A percentile compares a stretch with the other conserved stretches of the same genome.
Conservation (phyloP, 805 yeast genomes). For the Metahyphopichia silvanorum region DNA sequence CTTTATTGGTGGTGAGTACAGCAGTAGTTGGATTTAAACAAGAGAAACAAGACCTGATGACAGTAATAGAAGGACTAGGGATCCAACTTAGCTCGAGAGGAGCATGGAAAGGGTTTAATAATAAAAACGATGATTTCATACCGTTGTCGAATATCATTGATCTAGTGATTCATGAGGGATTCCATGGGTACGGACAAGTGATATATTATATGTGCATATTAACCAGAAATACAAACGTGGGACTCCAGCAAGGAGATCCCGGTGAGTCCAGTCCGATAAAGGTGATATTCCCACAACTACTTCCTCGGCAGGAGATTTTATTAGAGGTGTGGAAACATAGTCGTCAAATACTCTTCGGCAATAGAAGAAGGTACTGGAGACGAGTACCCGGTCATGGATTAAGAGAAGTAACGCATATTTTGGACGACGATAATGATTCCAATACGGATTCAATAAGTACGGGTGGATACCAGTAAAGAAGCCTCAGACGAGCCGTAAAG, state of each 20-base stretch:
- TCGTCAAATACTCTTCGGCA: constrained; percentile 34
- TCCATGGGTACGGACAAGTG: constrained; percentile 61
- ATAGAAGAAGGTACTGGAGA: constrained; percentile 25
- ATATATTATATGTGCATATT: constrained; percentile 61
- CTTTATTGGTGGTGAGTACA: constrained; percentile 6
- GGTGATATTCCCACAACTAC: constrained; percentile 39
- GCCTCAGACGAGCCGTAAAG: no score
- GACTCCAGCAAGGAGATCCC: constrained; percentile 1
- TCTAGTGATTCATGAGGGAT: constrained; percentile 73
- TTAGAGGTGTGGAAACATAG: constrained; percentile 38
- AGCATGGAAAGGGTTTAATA: constrained; percentile 15
- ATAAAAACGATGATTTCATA: constrained; percentile 40
- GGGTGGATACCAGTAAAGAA: no score
- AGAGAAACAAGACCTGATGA: constrained; percentile 39
- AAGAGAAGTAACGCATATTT: no score
- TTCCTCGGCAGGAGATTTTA: constrained; percentile 40
- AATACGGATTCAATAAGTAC: no score
- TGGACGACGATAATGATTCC: no score
- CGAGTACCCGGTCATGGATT: constrained; percentile 37
- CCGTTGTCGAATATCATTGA: constrained; percentile 59
- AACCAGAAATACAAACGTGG: constrained; percentile 28
- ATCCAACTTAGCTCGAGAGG: constrained; percentile 39
- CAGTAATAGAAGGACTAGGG: constrained; percentile 45
- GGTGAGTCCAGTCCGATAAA: constrained; percentile 15
- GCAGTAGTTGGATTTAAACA: constrained; percentile 21